phyloP scores from a whole-genome alignment of 345 rosid genomes.

The Hypericum androsaemum region DNA sequence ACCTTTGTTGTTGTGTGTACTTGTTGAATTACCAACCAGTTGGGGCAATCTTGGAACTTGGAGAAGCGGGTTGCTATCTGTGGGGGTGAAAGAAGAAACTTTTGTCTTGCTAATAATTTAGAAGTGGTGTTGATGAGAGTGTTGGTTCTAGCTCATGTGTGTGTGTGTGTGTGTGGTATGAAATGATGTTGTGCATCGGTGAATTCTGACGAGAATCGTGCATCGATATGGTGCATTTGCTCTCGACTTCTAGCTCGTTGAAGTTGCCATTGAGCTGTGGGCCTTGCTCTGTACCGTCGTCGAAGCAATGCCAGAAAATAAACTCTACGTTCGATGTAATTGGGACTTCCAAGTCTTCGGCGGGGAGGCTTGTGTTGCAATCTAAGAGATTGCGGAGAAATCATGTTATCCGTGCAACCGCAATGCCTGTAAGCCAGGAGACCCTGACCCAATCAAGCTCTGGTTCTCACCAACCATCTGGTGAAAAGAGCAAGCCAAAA shows the following conservation, averaged over 20 bases:
- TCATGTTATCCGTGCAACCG: constrained; percentile 32
- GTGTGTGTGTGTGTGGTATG: too few species aligned
- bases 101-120: too few species aligned
- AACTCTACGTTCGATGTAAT: constrained; percentile 23
- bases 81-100: too few species aligned
- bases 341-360: constrained; percentile 25
- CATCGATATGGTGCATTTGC: constrained; percentile 49
- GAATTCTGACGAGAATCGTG: too few species aligned
- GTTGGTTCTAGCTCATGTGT: too few species aligned
- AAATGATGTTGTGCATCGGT: too few species aligned
- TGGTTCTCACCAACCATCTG: constrained; percentile 20
- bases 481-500: constrained; percentile 37
- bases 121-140: too few species aligned
- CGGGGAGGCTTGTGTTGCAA: constrained; percentile 26
- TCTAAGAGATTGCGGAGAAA: constrained; percentile 22
- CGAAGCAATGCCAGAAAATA: constrained; percentile 14
- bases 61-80: too few species aligned
- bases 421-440: constrained; percentile 40
- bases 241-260: constrained; percentile 50
- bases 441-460: constrained; percentile 39
- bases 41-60: too few species aligned
- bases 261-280: constrained; percentile 29
- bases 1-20: too few species aligned
- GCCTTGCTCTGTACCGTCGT: constrained; percentile 21
- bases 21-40: too few species aligned